Conservation (phyloP, 768 basidiomycete genomes). For the Leccinum subgranulosum region DNA sequence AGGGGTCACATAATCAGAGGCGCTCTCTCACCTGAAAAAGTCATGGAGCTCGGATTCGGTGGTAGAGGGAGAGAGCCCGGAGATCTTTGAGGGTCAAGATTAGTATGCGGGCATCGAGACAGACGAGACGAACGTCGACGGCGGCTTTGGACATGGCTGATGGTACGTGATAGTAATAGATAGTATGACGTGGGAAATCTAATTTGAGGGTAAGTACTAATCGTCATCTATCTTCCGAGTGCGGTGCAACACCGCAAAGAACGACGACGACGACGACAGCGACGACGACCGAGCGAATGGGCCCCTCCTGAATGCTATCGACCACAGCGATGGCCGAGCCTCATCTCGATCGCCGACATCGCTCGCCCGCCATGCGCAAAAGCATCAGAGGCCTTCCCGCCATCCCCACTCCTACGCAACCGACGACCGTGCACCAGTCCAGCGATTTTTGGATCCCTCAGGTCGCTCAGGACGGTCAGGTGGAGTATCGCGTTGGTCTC, state of each 20-base stretch:
- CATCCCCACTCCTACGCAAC: slow-evolving; percentile 15
- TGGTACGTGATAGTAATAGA: neutral
- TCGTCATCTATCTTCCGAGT: neutral
- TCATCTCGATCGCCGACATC: slow-evolving; percentile 4
- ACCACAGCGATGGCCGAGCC: slow-evolving; percentile 19
- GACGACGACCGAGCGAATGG: slow-evolving; percentile 1
- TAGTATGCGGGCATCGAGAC: neutral
- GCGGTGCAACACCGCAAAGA: slow-evolving; percentile 15
- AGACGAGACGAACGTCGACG: slow-evolving; percentile 35
- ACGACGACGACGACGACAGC: slow-evolving; percentile 5
- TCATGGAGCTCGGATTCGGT: slow-evolving; percentile 67
- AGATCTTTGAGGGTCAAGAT: slow-evolving; percentile 47
- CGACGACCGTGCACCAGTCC: slow-evolving; percentile 21
- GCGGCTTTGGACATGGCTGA: slow-evolving; percentile 21
- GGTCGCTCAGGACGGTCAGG: slow-evolving; percentile 78
- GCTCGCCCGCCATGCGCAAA: slow-evolving; percentile 4
- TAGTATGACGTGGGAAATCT: slow-evolving; percentile 7
- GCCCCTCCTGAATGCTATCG: neutral
- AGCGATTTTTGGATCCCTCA: slow-evolving; percentile 91
- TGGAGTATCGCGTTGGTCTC: slow-evolving; percentile 32
- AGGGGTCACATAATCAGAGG: neutral
- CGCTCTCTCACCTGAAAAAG: slow-evolving; percentile 68
- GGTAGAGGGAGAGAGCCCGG: slow-evolving; percentile 64
- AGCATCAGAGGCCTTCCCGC: slow-evolving; percentile 31
- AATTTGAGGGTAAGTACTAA: slow-evolving; percentile 1